Conservation (phyloP, 768 basidiomycete genomes). For the Porpolomopsis calyptriformis region DNA sequence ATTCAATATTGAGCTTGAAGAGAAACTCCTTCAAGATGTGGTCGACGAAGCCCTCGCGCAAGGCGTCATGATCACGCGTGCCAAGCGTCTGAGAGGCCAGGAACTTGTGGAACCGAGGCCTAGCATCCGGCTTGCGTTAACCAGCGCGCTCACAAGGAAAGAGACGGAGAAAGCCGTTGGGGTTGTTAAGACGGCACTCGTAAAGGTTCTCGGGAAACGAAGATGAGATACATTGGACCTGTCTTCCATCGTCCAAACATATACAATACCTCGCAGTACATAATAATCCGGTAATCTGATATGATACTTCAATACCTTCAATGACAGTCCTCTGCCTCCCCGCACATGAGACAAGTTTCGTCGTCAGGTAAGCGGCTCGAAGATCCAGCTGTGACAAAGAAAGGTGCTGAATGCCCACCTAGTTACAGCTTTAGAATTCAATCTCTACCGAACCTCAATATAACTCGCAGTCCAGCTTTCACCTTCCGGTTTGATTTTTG, state of each 20-base stretch:
- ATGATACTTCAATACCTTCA: no score
- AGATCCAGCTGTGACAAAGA: no score
- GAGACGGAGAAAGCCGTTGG: constrained; percentile 83
- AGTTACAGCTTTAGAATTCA: no score
- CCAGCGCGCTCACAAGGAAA: constrained; percentile 71
- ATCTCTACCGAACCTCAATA: no score
- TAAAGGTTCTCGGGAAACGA: constrained; percentile 61
- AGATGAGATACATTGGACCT: constrained; percentile 22
- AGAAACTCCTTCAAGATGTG: constrained; percentile 77
- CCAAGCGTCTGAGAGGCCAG: constrained; percentile 73
- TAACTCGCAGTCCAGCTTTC: no score
- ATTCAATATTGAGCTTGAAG: constrained; percentile 58
- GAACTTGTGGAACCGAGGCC: constrained; percentile 76
- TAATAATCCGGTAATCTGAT: no score
- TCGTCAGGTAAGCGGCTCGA: no score
- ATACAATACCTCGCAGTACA: neutral
- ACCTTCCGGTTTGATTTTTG: no score
- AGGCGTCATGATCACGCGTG: constrained; percentile 78
- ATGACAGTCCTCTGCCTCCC: no score
- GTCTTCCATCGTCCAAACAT: neutral
- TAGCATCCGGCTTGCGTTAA: constrained; percentile 76
- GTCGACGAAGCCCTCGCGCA: constrained; percentile 78
- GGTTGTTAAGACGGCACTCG: constrained; percentile 61
- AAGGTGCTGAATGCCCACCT: no score
- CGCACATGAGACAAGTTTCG: no score